phyloP scores from a whole-genome alignment of 2,329 filamentous ascomycete species.

The Fusarium bactridioides region DNA sequence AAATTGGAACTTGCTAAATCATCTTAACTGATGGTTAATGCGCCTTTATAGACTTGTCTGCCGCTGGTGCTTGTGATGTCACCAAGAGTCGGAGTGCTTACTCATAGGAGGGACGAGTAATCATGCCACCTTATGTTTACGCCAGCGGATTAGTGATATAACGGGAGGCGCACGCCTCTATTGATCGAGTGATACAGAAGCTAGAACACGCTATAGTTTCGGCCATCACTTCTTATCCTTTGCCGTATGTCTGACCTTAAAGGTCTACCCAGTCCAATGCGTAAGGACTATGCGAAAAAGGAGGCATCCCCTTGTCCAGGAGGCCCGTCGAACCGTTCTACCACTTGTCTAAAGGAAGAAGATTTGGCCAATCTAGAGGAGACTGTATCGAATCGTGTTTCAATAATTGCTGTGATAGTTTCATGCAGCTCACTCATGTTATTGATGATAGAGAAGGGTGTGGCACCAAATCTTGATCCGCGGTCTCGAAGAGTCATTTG shows the following conservation, averaged over 20 bases:
- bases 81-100: background rate
- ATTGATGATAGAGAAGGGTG: background rate
- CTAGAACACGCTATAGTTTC: fast-evolving
- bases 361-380: fast-evolving
- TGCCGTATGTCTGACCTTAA: no score
- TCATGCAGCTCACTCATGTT: fast-evolving
- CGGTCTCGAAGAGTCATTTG: background rate
- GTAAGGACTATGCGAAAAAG: no score
- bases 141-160: background rate
- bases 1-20: background rate
- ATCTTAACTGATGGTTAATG: fast-evolving
- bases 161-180: fast-evolving
- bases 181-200: fast-evolving
- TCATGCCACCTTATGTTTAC: background rate
- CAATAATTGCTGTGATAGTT: fast-evolving
- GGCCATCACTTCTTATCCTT: no score
- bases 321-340: fast-evolving
- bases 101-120: background rate
- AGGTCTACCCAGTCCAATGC: no score
- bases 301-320: no score
- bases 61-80: fast-evolving
- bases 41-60: fast-evolving
- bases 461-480: background rate
- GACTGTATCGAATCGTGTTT: fast-evolving
- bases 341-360: fast-evolving